Base-by-base conservation (phyloP, 225 moss, liverwort and hornwort genomes). In the Straminergon stramineum region DNA sequence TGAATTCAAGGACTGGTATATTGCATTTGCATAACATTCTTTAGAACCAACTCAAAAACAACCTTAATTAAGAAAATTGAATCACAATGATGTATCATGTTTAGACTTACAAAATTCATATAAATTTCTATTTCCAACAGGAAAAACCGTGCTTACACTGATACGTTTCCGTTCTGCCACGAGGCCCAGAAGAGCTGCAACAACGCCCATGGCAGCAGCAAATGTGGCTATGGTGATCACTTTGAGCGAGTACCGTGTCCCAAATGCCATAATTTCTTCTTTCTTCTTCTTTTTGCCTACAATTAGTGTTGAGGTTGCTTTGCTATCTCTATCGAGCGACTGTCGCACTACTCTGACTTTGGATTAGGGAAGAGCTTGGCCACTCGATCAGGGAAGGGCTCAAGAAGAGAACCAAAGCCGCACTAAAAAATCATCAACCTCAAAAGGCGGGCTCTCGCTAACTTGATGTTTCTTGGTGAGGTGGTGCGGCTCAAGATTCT, bases 171-270 rank as follows among this genome's bases (percentile, higher is more conserved):
- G 87, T 87, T 94, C 94, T 7, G 93, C 94, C 53, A 88, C 66
- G 83, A 94, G 85, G 79, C 94, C 94, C 88, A 94, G 62, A 12
- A 93, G 30, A 23, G 94, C 87, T 85, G 94, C 92, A 70, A 77
- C 82, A 53, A 79, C 56, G 75, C 94, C 94, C 67, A 92, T 82
- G 34, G 87, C 67, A 34, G 78, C 88, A 24, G 91, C 94, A 39
- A 92, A 26, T 60, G 91, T 83, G 39, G 92, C 94, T 37, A 93
- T 91, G 83, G 85, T 73, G 32, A 86, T 92, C 34, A 86, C 94
- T 84, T 92, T 91, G 79, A 91, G 19, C 12, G 94, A 90, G 65
- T 92, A 94, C 83, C 85, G 79, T 8, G 87, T 93, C 58, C 92
- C 85, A 7, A 93, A 82, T 41, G 93, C 93, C 94, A 94, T 93